Evolutionary conservation across 2,329 filamentous ascomycete species (phyloP).

Genomic region (Alternaria conjuncta): DNA sequence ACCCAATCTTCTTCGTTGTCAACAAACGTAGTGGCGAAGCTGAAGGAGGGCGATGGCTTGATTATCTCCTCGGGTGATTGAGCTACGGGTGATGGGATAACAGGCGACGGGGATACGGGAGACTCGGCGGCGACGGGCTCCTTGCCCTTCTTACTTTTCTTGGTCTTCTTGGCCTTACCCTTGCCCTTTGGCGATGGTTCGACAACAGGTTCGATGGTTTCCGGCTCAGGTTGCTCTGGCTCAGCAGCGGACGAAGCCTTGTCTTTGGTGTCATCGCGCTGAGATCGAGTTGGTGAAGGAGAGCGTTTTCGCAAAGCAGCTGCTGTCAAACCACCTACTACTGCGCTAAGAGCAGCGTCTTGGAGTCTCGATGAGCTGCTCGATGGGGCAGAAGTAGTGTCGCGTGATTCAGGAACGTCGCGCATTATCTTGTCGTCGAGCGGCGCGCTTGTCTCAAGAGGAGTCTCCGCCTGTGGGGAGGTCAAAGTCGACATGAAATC

Average conservation of each 20-base stretch:
- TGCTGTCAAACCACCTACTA: conserved; percentile 34
- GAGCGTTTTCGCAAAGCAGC: conserved; percentile 23
- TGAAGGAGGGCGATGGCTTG: conserved; percentile 9
- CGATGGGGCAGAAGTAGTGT: conserved; percentile 22
- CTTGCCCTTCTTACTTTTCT: conserved; percentile 39
- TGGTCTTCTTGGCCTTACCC: conserved; percentile 31
- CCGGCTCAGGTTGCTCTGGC: conserved; percentile 6
- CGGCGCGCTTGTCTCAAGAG: conserved; percentile 30
- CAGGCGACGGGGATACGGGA: neutral
- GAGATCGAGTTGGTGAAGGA: conserved; percentile 19
- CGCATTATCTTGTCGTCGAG: conserved; percentile 36
- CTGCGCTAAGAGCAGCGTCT: conserved; percentile 35
- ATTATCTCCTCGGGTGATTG: conserved; percentile 5
- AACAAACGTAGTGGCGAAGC: conserved; percentile 34
- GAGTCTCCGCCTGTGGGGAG: conserved; percentile 19
- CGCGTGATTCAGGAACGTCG: conserved; percentile 12
- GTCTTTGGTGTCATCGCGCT: conserved; percentile 22
- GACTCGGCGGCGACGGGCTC: conserved; percentile 25
- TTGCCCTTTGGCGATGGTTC: conserved; percentile 30
- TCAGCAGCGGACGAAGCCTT: conserved; percentile 13
- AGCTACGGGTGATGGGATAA: neutral
- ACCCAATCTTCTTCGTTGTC: conserved; percentile 43
- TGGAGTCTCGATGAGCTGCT: conserved; percentile 34
- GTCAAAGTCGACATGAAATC: conserved; percentile 13
- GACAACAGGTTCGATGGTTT: conserved; percentile 8